Base-by-base conservation (phyloP, 1,284 basidiomycete species). In the Ustilago bromivora region DNA sequence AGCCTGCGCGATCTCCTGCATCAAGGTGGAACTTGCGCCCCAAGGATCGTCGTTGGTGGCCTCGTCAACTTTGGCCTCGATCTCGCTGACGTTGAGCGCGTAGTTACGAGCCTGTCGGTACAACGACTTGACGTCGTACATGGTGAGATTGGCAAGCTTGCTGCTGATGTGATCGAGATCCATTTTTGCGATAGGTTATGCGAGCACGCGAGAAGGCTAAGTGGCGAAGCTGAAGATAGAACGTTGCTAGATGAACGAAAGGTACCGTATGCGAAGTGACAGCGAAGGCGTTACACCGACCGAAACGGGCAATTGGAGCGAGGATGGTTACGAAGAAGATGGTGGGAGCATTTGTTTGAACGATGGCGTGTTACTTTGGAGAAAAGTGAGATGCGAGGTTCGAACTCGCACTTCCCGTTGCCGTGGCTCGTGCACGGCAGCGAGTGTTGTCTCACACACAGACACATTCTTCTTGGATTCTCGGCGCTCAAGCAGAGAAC, bases 11-110 rank as follows among this genome's bases (percentile, higher is more conserved):
- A 99, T 99, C 85, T 99, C 96, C 86, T 96, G 94, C 96, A 99
- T 99, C 86, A 98, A 88, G 23, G 96, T 97, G 60, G 96, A 98
- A 84, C 94, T 96, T 74, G 97, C 96, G 32, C 97, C 96, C 96
- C 96, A 99, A 64, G 96, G 92, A 79, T 99, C 97, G 84, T 98
- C 95, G 82, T 98, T 99, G 9, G 97, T 99, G 3, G 97, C 96
- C 78, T 99, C 97, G 80, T 91, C 90, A 35, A 99, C 96, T 88
- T 98, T 98, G 17, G 92, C 94, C 87, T 99, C 97, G 91, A 95
- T 97, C 88, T 98, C 96, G 78, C 92, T 94, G 71, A 98, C 90
- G 88, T 98, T 98, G 80, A 98, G 89, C 17, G 98, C 96, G 77
- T 86, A 86, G 61, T 86, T 86, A 34, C 79, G 80, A 6, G 85